Evolutionary conservation across 2,329 filamentous ascomycete genomes (phyloP).

Genomic region (Ascochyta clinopodiicola): DNA sequence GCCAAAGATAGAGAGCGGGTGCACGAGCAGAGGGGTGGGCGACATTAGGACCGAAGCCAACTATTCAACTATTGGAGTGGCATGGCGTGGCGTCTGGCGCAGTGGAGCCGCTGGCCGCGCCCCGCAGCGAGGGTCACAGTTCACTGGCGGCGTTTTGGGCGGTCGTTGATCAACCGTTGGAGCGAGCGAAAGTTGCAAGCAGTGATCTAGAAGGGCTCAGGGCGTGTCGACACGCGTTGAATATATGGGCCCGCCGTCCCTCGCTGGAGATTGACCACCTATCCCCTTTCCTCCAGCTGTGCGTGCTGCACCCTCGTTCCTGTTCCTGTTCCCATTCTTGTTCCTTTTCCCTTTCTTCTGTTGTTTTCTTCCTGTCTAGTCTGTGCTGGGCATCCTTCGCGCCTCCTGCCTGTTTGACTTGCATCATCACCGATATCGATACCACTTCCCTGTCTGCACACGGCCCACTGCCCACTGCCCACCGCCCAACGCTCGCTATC

Average conservation of each 20-base stretch:
- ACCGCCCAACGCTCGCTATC: conserved; percentile 17
- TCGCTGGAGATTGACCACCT: conserved; percentile 5
- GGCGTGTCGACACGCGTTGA: conserved; percentile 11
- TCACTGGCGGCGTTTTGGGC: conserved; percentile 8
- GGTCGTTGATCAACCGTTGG: conserved; percentile 14
- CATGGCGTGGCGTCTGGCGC: neutral
- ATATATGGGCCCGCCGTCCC: conserved; percentile 14
- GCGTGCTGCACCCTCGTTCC: conserved; percentile 6
- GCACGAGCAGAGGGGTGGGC: conserved; percentile 11
- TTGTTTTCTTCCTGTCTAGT: conserved; percentile 5
- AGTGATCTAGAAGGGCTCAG: conserved; percentile 8
- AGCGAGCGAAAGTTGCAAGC: neutral
- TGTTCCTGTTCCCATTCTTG: neutral
- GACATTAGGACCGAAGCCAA: conserved; percentile 5
- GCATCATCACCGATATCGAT: conserved; percentile 24
- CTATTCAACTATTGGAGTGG: conserved; percentile 7
- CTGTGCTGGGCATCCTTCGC: conserved; percentile 5
- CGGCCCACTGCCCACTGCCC: conserved; percentile 10
- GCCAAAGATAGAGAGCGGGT: conserved; percentile 4
- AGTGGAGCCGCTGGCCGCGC: neutral
- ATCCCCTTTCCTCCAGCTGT: conserved; percentile 7
- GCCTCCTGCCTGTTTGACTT: conserved; percentile 22
- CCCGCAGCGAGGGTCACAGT: conserved; percentile 3
- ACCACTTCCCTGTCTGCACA: conserved; percentile 4
- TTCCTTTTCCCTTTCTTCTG: neutral